These are phyloP conservation scores for Rosa hybrid DNA, from an alignment of 331 rosid species.

Conservation along the genomic window DNA sequence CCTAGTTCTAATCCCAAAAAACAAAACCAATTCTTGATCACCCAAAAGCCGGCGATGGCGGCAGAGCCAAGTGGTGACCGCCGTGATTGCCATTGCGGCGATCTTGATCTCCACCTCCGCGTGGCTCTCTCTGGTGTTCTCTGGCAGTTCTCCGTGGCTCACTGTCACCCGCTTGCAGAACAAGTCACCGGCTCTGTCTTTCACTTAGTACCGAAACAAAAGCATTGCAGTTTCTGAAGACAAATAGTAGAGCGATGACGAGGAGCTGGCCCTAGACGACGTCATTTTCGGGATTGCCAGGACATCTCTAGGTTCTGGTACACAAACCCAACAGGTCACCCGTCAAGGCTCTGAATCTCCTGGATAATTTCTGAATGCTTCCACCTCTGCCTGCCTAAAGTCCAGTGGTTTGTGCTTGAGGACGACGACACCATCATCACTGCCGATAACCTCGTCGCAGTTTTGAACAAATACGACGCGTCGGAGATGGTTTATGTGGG, in stretches of 20 bases:
- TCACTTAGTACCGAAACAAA: slow-evolving; percentile 1
- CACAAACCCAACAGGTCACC: slow-evolving; percentile 74
- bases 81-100: slow-evolving; percentile 48
- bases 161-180: slow-evolving; percentile 7
- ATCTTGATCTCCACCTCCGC: slow-evolving; percentile 59
- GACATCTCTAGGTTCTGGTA: slow-evolving; percentile 70
- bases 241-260: slow-evolving; percentile 13
- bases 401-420: slow-evolving; percentile 65
- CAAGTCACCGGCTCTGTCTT: slow-evolving; percentile 10
- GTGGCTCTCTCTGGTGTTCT: slow-evolving; percentile 72
- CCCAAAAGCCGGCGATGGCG: slow-evolving; percentile 44
- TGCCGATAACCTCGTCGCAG: slow-evolving; percentile 63
- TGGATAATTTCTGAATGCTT: slow-evolving; percentile 66
- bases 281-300: slow-evolving; percentile 70
- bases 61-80: slow-evolving; percentile 43
- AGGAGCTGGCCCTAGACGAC: slow-evolving; percentile 50
- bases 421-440: slow-evolving; percentile 79
- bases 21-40: not conserved
- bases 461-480: slow-evolving; percentile 67
- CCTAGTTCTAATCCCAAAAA: too few relatives aligned
- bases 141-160: slow-evolving; percentile 36
- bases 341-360: slow-evolving; percentile 73
- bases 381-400: slow-evolving; percentile 49
- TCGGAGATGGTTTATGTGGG: slow-evolving; percentile 83
- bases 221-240: slow-evolving; percentile 18